These are phyloP conservation scores for Ceratobasidium sp. DNA, from an alignment of 1,284 basidiomycete species.

Conservation along the genomic window DNA sequence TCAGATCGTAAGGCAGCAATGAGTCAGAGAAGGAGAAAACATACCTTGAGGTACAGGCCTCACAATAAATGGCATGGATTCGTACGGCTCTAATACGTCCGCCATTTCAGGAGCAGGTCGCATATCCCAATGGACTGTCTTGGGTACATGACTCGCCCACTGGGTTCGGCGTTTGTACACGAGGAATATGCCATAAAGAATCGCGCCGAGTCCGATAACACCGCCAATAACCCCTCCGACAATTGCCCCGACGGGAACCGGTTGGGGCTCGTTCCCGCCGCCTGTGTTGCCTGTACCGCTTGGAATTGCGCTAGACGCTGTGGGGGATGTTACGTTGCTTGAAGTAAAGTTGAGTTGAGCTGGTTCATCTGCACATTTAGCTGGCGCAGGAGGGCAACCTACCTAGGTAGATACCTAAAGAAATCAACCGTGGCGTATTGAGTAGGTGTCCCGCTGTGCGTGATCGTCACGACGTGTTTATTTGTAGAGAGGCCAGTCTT, in stretches of 20 bases:
- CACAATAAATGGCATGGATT: background rate
- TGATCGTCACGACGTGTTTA: conserved; percentile 16
- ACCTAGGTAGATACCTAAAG: conserved; percentile 29
- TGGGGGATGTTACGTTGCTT: background rate
- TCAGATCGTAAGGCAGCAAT: background rate
- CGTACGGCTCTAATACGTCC: background rate
- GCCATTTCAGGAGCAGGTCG: background rate
- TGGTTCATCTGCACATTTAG: background rate
- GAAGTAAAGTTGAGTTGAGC: background rate
- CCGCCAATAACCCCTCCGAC: background rate
- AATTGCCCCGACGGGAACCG: background rate
- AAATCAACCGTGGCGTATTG: conserved; percentile 22
- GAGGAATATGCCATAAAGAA: background rate
- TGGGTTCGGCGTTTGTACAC: background rate
- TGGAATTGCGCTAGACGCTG: background rate
- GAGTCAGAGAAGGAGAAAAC: background rate
- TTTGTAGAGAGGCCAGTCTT: conserved; percentile 14
- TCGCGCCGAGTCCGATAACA: background rate
- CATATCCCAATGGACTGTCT: background rate
- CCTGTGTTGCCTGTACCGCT: background rate
- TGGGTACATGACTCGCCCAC: background rate
- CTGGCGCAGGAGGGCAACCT: background rate
- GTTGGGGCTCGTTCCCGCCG: background rate
- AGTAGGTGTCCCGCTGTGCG: background rate
- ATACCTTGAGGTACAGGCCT: background rate